Conservation (phyloP, 345 rosid species). For the Psidium guajava region DNA sequence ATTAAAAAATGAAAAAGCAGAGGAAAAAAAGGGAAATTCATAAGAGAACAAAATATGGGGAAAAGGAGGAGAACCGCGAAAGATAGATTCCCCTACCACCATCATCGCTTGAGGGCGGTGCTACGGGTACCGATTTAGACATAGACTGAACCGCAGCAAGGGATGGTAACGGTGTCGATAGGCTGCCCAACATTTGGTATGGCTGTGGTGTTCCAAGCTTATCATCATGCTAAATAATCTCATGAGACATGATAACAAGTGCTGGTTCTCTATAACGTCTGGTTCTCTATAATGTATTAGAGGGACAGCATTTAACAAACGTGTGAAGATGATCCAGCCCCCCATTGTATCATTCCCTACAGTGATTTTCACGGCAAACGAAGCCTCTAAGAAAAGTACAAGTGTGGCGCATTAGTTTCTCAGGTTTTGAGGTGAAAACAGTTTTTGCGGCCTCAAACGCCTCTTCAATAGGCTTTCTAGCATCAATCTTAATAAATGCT, state of each 20-base stretch:
- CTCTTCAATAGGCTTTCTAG: constrained; percentile 47
- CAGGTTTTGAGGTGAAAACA: constrained; percentile 29
- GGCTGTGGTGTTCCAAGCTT: not conserved
- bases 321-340: not conserved
- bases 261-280: not conserved
- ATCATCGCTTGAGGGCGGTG: too few species aligned
- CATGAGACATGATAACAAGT: not conserved
- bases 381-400: not conserved
- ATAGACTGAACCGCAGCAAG: too few species aligned
- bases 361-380: not conserved
- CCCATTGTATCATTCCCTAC: not conserved
- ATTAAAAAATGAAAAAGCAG: too few species aligned
- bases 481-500: constrained; percentile 40
- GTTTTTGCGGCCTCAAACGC: constrained; percentile 44
- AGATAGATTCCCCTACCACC: too few species aligned
- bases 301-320: not conserved
- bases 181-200: too few species aligned
- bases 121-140: too few species aligned
- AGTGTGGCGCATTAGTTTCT: constrained; percentile 13
- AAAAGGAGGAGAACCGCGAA: too few species aligned
- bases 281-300: too few species aligned
- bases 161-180: too few species aligned
- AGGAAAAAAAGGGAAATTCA: too few species aligned
- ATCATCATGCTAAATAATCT: not conserved
- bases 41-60: too few species aligned